Evolutionary conservation across 352 stramenopile genomes (phyloP).

Genomic region (Globisporangium ultimum): DNA sequence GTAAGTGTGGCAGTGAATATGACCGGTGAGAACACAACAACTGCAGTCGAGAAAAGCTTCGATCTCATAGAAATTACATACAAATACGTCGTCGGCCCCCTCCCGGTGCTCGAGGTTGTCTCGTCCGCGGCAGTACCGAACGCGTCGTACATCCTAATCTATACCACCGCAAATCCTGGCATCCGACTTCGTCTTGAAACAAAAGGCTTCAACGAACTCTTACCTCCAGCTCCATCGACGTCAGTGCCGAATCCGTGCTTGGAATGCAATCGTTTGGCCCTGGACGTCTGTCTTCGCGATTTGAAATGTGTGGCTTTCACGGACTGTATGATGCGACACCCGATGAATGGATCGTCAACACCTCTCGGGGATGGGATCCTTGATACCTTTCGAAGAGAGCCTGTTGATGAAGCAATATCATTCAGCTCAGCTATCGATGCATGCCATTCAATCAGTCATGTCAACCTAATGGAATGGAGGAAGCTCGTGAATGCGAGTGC

Average conservation of each 20-base stretch:
- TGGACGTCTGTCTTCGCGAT: constrained; percentile 52
- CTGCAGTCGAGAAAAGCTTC: constrained; percentile 5
- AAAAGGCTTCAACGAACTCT: constrained; percentile 17
- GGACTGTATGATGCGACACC: constrained; percentile 40
- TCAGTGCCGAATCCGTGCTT: constrained; percentile 13
- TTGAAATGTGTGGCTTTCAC: constrained; percentile 43
- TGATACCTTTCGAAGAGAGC: constrained; percentile 27
- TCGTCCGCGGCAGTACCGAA: constrained; percentile 2
- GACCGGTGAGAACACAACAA: constrained; percentile 12
- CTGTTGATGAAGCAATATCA: constrained; percentile 22
- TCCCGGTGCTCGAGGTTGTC: constrained; percentile 31
- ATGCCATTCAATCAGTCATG: constrained; percentile 27
- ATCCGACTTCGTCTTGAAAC: constrained; percentile 35
- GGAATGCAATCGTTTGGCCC: constrained; percentile 28
- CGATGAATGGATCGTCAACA: constrained; percentile 5
- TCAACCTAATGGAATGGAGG: constrained; percentile 33
- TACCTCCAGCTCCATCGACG: constrained; percentile 15
- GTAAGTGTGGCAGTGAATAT: constrained; percentile 24
- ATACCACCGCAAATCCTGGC: constrained; percentile 11
- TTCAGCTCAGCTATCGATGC: constrained; percentile 27
- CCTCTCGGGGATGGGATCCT: constrained; percentile 34
- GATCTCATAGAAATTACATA: constrained; percentile 35
- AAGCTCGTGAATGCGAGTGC: constrained; percentile 50
- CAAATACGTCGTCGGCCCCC: constrained; percentile 43
- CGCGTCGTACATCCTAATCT: constrained; percentile 10